Percentiles rank a stretch among this genome's conserved stretches.
Evolutionary conservation across 2,329 filamentous ascomycete genomes (phyloP).

Genomic region (Fusarium ambrosium): DNA sequence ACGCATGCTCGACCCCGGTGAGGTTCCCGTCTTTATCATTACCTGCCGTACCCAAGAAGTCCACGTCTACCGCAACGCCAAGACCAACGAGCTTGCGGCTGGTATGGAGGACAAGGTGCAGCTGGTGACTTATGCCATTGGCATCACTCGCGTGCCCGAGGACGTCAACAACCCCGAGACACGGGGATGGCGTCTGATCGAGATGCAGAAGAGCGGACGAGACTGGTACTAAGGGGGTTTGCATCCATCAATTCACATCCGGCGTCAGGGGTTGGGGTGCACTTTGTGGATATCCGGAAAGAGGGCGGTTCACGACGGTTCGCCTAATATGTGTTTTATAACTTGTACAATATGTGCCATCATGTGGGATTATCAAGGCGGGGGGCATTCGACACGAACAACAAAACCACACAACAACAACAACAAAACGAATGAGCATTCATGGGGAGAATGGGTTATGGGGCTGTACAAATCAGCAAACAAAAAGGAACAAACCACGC

Average conservation of each 20-base stretch:
- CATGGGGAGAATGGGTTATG: conserved; percentile 34
- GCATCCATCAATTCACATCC: conserved; percentile 32
- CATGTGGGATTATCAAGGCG: conserved; percentile 45
- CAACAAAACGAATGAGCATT: conserved; percentile 34
- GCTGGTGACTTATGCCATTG: conserved; percentile 97
- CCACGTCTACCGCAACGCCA: conserved; percentile 94
- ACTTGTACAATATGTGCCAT: conserved; percentile 51
- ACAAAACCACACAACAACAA: conserved; percentile 28
- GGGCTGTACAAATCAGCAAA: conserved; percentile 42
- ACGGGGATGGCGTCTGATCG: conserved; percentile 95
- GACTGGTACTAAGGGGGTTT: conserved; percentile 74
- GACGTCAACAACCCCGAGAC: conserved; percentile 98
- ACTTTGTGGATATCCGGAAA: conserved; percentile 41
- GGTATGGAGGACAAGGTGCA: conserved; percentile 99
- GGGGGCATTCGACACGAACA: conserved; percentile 41
- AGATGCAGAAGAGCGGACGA: conserved; percentile 97
- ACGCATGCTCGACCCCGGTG: conserved; percentile 84
- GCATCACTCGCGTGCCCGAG: conserved; percentile 91
- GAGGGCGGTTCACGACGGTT: conserved; percentile 28
- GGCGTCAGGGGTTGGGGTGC: conserved; percentile 42
- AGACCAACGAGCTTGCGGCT: conserved; percentile 88
- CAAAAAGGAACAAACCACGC: conserved; percentile 46
- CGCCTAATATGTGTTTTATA: conserved; percentile 50
- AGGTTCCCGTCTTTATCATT: conserved; percentile 96
- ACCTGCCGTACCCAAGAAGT: conserved; percentile 98